Evolutionary conservation across 495 filamentous ascomycete species (phyloP).

Genomic region (Neurospora tetrasperma): DNA sequence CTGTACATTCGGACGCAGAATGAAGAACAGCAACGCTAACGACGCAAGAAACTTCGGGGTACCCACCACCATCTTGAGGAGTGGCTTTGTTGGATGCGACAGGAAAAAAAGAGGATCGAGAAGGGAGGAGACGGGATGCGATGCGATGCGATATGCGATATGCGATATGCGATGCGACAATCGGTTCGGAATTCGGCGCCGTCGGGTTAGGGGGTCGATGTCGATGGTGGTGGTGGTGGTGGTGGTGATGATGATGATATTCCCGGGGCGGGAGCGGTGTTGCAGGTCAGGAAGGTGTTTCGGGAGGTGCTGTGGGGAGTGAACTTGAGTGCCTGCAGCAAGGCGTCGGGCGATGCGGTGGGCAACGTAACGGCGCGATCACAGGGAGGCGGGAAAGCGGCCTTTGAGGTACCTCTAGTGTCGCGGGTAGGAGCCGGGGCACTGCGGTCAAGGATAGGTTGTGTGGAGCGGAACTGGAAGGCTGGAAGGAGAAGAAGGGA

Average conservation of each 20-base stretch:
- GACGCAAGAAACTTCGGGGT: conserved; percentile 4
- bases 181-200: neutral
- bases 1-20: neutral
- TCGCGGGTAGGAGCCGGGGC: neutral
- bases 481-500: neutral
- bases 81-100: neutral
- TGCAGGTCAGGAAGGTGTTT: conserved; percentile 1
- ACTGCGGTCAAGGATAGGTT: neutral
- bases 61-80: conserved; percentile 37
- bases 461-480: neutral
- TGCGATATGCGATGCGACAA: neutral
- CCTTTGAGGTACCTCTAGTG: neutral
- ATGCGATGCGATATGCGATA: neutral
- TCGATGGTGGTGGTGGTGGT: conserved; percentile 1
- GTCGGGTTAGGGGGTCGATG: neutral
- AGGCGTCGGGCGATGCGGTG: neutral
- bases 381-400: neutral
- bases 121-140: neutral
- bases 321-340: neutral
- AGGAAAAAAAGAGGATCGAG: neutral
- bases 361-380: neutral
- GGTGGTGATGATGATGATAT: neutral
- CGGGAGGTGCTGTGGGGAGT: neutral
- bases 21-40: conserved; percentile 1
- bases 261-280: neutral